Conservation (phyloP, 2,329 filamentous ascomycete genomes). For the Pseudocercospora macadamiae region DNA sequence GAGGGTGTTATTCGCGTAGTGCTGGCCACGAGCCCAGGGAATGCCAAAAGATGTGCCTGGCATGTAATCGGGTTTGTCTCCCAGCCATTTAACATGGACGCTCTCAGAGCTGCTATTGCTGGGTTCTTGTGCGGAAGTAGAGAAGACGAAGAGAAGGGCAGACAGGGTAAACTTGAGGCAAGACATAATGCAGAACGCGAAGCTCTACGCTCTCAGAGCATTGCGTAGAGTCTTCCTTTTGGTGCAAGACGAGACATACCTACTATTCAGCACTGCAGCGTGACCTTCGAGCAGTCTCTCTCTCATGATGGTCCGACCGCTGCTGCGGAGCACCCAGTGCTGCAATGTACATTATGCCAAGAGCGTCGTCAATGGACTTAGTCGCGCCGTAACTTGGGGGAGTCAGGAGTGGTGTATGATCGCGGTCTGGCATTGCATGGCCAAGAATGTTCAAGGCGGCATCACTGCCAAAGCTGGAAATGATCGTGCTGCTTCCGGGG, state of each 20-base stretch:
- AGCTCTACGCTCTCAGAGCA: too few species aligned
- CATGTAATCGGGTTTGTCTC: conserved; percentile 23
- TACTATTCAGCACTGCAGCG: not conserved
- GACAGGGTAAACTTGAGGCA: too few species aligned
- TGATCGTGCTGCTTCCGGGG: not conserved
- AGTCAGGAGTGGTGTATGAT: not conserved
- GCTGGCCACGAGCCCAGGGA: conserved; percentile 43
- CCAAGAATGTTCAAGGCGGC: not conserved
- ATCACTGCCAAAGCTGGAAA: not conserved
- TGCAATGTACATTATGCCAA: not conserved
- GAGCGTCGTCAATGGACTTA: not conserved
- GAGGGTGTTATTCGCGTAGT: conserved; percentile 41
- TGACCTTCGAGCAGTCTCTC: not conserved
- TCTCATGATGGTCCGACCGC: not conserved
- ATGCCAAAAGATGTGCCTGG: conserved; percentile 45
- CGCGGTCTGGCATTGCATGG: not conserved
- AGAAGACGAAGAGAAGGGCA: not conserved
- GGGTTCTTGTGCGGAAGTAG: not conserved
- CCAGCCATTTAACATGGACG: conserved; percentile 16
- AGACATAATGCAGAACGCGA: too few species aligned
- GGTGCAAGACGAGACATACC: not conserved
- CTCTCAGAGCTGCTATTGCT: conserved; percentile 6
- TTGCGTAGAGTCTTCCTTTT: not conserved
- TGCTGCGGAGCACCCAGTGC: not conserved
- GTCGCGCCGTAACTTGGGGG: not conserved